Evolutionary conservation across 2,329 filamentous ascomycete species (phyloP), one percentile per base, ranked within the genome.

Genomic region (Cercospora sp.): DNA sequence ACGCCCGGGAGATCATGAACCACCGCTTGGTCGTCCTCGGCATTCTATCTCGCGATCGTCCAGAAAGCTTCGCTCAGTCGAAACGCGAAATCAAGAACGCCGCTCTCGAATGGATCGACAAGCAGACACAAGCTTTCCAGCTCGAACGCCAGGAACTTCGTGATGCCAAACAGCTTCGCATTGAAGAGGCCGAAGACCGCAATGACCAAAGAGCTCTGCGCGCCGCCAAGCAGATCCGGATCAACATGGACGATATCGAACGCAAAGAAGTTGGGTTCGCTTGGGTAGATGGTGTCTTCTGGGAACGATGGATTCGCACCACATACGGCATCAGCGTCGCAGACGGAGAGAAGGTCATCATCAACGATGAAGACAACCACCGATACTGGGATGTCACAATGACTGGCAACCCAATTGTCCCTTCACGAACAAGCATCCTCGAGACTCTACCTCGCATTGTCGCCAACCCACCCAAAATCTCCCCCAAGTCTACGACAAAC

Each of bases 41-140:
- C 18, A 90, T 99, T 36, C 83, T 99, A 48, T 93, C 90, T 77
- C 88, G 93, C 61, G 89, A 92, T 39, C 89, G 94, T 68, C 84
- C 90, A 42, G 91, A 94, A 66, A 89, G 93, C 39, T 97, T 97
- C 78, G 82, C 88, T 61, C 85, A 86, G 66, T 91, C 92, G 28
- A 91, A 92, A 79, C 89, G 91, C 36, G 96, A 99, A 81, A 89
- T 99, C 81, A 98, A 98, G 86, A 94, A 91, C 72, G 95, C 95
- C 1, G 95, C 95, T 8, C 87, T 94, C 69, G 95, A 98, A 79
- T 99, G 95, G 94, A 97, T 98, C 87, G 94, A 98, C 79, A 95
- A 96, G 82, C 92, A 97, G 80, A 91, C 92, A 18, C 90, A 94
- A 73, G 86, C 93, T 45, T 97, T 97, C 84, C 92, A 97, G 79